phyloP scores from a whole-genome alignment of 148 eudicot genomes.

The Pouteria glomerata region DNA sequence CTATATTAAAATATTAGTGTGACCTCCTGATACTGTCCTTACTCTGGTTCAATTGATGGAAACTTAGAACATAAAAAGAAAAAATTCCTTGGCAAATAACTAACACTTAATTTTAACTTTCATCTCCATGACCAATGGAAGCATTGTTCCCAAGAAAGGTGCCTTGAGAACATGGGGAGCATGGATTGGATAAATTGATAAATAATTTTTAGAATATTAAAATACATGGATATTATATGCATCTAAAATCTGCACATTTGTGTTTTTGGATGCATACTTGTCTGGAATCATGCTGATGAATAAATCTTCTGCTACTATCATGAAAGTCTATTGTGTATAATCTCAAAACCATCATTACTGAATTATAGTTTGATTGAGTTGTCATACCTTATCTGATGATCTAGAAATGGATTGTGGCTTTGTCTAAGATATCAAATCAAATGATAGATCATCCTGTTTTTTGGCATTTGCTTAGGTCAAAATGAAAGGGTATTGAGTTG shows the following conservation, averaged over 20 bases:
- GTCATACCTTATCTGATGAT: neutral
- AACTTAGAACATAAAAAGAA: neutral
- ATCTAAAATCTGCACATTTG: neutral
- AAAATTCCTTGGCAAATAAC: neutral
- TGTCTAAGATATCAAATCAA: neutral
- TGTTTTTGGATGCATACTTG: neutral
- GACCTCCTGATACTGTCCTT: neutral
- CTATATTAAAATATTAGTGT: neutral
- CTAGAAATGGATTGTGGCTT: neutral
- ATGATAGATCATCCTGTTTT: slow-evolving; percentile 5
- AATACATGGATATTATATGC: too few relatives aligned
- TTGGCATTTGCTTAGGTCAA: slow-evolving; percentile 37
- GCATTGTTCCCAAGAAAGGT: neutral
- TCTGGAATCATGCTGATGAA: neutral
- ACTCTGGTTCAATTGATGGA: neutral
- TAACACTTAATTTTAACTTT: neutral
- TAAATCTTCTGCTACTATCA: neutral
- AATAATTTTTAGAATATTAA: too few relatives aligned
- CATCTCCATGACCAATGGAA: neutral
- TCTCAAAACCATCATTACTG: neutral
- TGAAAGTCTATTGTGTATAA: neutral
- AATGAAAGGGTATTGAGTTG: slow-evolving; percentile 58
- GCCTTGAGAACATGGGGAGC: neutral
- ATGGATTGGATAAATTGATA: too few relatives aligned
- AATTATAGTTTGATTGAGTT: neutral